These are phyloP conservation scores for Globisporangium lucens DNA, from an alignment of 352 stramenopile species.

Conservation along the genomic window DNA sequence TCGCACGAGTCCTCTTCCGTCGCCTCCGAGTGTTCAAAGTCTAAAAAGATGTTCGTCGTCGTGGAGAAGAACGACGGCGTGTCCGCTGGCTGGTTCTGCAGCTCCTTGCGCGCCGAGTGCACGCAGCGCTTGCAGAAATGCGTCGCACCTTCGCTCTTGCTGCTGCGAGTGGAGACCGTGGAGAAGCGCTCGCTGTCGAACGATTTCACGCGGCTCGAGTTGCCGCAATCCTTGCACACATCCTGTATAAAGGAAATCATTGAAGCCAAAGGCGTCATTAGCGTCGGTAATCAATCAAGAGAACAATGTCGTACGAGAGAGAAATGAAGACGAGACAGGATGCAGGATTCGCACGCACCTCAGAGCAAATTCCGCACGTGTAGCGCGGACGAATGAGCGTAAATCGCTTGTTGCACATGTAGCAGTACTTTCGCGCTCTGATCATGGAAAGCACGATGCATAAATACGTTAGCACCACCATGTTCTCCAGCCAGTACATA, in stretches of 20 bases:
- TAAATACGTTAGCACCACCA: slow-evolving; percentile 3
- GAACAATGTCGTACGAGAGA: neutral
- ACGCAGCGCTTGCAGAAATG: slow-evolving; percentile 66
- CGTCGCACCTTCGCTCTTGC: slow-evolving; percentile 30
- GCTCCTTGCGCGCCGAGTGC: slow-evolving; percentile 35
- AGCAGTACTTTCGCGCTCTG: slow-evolving; percentile 60
- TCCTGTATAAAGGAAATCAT: slow-evolving; percentile 22
- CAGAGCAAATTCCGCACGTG: slow-evolving; percentile 62
- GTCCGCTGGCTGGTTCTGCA: slow-evolving; percentile 26
- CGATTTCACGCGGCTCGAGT: slow-evolving; percentile 45
- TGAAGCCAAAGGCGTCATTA: neutral
- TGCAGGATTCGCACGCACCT: slow-evolving; percentile 24
- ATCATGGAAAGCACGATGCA: neutral
- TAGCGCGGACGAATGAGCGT: slow-evolving; percentile 56
- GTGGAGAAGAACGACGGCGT: slow-evolving; percentile 29
- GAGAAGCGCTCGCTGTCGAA: slow-evolving; percentile 45
- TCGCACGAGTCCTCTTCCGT: slow-evolving; percentile 39
- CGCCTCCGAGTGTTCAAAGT: slow-evolving; percentile 25
- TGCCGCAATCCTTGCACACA: slow-evolving; percentile 68
- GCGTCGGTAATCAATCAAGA: neutral
- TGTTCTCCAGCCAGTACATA: neutral
- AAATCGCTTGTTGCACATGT: slow-evolving; percentile 76
- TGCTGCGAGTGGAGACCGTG: slow-evolving; percentile 21
- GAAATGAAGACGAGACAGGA: neutral
- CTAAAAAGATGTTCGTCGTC: slow-evolving; percentile 28